Evolutionary conservation across 768 basidiomycete species (phyloP), one percentile per base, ranked within the genome.

Genomic region (Lentinus brumalis): DNA sequence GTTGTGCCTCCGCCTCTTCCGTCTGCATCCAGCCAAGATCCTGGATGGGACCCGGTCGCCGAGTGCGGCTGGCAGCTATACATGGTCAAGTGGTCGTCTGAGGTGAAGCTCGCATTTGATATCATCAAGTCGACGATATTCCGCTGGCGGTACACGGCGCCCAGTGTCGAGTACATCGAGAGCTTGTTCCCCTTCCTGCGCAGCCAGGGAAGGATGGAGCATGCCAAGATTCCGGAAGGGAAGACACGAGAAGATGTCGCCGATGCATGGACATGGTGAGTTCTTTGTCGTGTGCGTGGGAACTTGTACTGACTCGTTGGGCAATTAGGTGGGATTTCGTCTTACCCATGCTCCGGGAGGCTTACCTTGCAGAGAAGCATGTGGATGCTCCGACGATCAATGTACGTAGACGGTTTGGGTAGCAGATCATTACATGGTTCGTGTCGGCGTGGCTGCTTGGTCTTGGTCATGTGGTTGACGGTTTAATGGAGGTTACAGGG

Each of bases 21-120:
- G 14, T 60, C 58, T 26, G 38, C 42, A 6, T 49, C 53, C 5
- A 57, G 62, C 6, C 31, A 40, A 3, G 12, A 56, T 21, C 44
- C 60, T 3, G 21, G 57, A 5, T 54, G 59, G 55, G 67, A 70
- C 46, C 64, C 69, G 7, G 57, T 61, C 53, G 52, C 53, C 3
- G 63, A 61, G 39, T 59, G 60, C 41, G 56, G 61, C 18, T 61
- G 60, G 60, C 30, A 16, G 7, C 41, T 61, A 1, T 4, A 7
- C 6, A 26, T 11, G 38, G 2, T 6, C 29, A 52, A 29, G 0
- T 16, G 40, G 14, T 53, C 16, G 16, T 12, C 47, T 5, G 9
- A 12, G 35, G 31, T 40, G 3, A 7, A 5, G 12, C 6, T 18
- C 3, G 21, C 5, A 4, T 45, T 15, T 15, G 21, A 26, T 5